A percentile compares a stretch with the other conserved stretches of the same genome.
These are phyloP conservation scores for Geranium rotundifolium DNA, from an alignment of 345 rosid species.

Conservation along the genomic window DNA sequence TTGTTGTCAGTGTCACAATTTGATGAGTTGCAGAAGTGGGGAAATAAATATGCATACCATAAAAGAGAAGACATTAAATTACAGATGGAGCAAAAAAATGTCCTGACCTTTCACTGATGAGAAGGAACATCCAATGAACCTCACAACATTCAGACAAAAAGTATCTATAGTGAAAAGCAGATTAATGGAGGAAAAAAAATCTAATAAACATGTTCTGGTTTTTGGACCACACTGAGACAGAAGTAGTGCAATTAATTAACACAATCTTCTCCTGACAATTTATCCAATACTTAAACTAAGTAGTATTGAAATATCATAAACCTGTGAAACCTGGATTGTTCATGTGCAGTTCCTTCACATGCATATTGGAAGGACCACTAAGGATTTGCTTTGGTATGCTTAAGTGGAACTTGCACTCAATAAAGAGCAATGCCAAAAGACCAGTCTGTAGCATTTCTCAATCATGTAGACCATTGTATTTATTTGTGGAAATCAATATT, in stretches of 20 bases:
- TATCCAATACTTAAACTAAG: background rate
- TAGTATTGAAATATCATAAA: background rate
- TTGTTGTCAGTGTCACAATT: background rate
- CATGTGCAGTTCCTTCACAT: too few relatives aligned
- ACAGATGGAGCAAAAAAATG: background rate
- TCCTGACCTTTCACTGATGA: background rate
- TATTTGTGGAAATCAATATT: too few relatives aligned
- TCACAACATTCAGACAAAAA: background rate
- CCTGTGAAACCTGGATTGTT: background rate
- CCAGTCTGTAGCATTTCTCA: too few relatives aligned
- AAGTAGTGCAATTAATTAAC: background rate
- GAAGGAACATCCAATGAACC: background rate
- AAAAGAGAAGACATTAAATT: background rate
- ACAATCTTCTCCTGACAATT: background rate
- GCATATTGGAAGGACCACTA: background rate
- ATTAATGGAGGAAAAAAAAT: background rate
- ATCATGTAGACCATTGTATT: too few relatives aligned
- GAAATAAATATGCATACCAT: background rate
- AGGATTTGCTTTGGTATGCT: background rate
- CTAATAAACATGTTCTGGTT: background rate
- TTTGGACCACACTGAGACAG: background rate
- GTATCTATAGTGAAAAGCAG: too few relatives aligned
- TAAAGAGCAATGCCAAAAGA: too few relatives aligned
- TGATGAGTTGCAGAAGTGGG: background rate
- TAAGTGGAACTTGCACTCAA: background rate